Conservation (phyloP, 1,139 yeast genomes). For the Debaryomyces psychrophilus region DNA sequence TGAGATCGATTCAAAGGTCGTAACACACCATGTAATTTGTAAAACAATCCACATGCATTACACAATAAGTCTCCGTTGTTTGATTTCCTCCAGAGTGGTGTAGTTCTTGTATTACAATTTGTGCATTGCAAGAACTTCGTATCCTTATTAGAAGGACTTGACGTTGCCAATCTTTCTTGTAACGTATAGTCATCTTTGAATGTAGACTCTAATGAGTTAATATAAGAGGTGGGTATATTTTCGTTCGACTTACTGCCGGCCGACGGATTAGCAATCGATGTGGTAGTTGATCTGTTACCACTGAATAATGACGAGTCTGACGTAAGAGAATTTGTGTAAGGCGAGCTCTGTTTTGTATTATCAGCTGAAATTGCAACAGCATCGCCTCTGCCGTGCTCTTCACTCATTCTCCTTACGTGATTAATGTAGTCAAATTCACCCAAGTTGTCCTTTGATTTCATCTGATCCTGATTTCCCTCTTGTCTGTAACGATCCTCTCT, state of each 20-base stretch:
- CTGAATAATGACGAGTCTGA: constrained; percentile 19
- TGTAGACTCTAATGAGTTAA: constrained; percentile 43
- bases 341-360: constrained; percentile 8
- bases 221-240: constrained; percentile 43
- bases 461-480: constrained; percentile 2
- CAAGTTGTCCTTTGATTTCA: constrained; percentile 28
- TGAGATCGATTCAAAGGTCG: constrained; percentile 32
- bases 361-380: constrained; percentile 12
- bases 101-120: constrained; percentile 49
- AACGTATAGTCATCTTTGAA: constrained; percentile 31
- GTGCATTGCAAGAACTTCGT: constrained; percentile 43
- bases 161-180: constrained; percentile 1
- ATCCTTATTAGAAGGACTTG: constrained; percentile 3
- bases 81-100: constrained; percentile 53
- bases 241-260: constrained; percentile 15
- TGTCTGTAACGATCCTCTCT: background rate
- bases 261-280: constrained; percentile 3
- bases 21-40: constrained; percentile 49
- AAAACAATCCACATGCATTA: constrained; percentile 53
- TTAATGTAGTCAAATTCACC: constrained; percentile 54
- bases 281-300: background rate
- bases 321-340: constrained; percentile 15
- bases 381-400: constrained; percentile 35
- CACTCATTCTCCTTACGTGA: constrained; percentile 47
- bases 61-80: constrained; percentile 48